Evolutionary conservation across 192 early-diverging fungal species (phyloP).

Genomic region (Spizellomyces sp.): DNA sequence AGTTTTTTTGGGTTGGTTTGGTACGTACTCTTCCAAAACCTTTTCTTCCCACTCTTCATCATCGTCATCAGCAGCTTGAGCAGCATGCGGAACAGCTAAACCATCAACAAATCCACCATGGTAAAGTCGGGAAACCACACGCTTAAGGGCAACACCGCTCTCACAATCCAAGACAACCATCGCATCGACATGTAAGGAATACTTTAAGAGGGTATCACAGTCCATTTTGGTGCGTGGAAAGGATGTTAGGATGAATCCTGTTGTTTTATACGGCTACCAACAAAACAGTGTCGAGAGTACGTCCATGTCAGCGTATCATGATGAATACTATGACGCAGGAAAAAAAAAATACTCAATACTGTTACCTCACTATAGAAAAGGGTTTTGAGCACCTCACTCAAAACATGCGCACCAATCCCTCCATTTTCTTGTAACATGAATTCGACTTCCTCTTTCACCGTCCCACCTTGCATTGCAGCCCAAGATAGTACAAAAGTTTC

Average conservation of each 20-base stretch:
- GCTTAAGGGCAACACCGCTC: slow-evolving; percentile 37
- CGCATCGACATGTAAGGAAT: slow-evolving; percentile 45
- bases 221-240: slow-evolving; percentile 53
- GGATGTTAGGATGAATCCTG: slow-evolving; percentile 51
- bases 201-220: slow-evolving; percentile 41
- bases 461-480: slow-evolving; percentile 22
- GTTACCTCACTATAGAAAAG: slow-evolving; percentile 40
- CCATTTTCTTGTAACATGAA: slow-evolving; percentile 44
- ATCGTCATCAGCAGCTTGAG: slow-evolving; percentile 12
- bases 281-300: background rate
- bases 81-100: slow-evolving; percentile 6
- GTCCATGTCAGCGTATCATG: background rate
- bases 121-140: slow-evolving; percentile 16
- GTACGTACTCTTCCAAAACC: slow-evolving; percentile 8
- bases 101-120: slow-evolving; percentile 4
- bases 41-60: slow-evolving; percentile 25
- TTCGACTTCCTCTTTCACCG: slow-evolving; percentile 38
- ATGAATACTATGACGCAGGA: background rate
- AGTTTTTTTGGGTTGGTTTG: slow-evolving; percentile 20
- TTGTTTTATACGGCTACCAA: slow-evolving; percentile 45
- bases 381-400: slow-evolving; percentile 12
- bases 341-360: background rate
- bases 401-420: slow-evolving; percentile 5
- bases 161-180: slow-evolving; percentile 46
- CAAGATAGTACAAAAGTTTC: slow-evolving; percentile 28